Percentiles rank a stretch among this genome's conserved stretches.
phyloP scores from a whole-genome alignment of 306 rosid genomes.

The Styphnolobium japonicum region DNA sequence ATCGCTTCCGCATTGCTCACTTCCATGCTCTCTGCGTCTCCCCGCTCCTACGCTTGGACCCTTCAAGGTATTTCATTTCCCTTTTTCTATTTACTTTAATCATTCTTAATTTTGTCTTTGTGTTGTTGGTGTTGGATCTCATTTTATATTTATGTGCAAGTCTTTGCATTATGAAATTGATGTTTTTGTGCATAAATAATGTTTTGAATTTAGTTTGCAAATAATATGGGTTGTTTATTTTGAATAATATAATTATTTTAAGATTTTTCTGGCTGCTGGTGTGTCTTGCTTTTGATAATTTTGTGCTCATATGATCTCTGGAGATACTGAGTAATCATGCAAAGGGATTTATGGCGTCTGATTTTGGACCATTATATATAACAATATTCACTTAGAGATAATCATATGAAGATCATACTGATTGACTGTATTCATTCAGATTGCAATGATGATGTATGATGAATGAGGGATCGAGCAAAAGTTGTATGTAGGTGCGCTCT shows the following conservation, averaged over 20 bases:
- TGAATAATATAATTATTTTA: not conserved
- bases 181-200: not conserved
- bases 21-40: conserved; percentile 61
- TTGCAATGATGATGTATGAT: conserved; percentile 98
- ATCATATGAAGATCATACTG: conserved; percentile 52
- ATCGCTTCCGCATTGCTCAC: conserved; percentile 75
- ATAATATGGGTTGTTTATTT: not conserved
- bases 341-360: not conserved
- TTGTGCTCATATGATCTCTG: not conserved
- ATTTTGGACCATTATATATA: conserved; percentile 27
- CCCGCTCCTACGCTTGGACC: conserved; percentile 56
- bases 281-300: not conserved
- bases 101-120: not conserved
- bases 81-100: not conserved
- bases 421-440: conserved; percentile 82
- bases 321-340: not conserved
- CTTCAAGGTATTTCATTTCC: conserved; percentile 46
- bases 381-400: conserved; percentile 33
- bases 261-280: not conserved
- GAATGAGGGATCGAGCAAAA: conserved; percentile 73
- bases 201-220: not conserved
- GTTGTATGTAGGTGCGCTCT: conserved; percentile 61
- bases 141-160: too few species aligned
- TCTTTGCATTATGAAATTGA: not conserved
- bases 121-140: too few species aligned